Conservation (phyloP, 2,329 filamentous ascomycete species). For the Acephala macrosclerotiorum region DNA sequence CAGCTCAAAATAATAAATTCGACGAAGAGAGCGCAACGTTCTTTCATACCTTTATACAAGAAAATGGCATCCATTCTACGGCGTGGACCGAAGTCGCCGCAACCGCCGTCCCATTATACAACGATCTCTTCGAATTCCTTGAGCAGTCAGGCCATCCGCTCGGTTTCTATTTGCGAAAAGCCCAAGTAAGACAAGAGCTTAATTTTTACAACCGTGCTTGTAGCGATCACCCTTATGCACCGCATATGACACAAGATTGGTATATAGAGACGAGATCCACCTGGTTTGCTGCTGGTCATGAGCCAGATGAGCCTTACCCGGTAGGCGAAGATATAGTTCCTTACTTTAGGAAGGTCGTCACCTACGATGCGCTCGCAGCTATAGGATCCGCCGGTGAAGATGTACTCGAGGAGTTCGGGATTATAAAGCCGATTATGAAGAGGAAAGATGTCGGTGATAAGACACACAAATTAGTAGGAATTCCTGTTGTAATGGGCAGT, state of each 20-base stretch:
- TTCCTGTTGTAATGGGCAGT: slow-evolving; percentile 14
- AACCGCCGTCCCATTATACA: slow-evolving; percentile 31
- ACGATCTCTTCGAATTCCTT: slow-evolving; percentile 32
- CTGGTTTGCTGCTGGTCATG: slow-evolving; percentile 29
- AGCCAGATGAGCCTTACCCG: slow-evolving; percentile 28
- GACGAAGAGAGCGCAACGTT: slow-evolving; percentile 26
- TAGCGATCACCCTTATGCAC: slow-evolving; percentile 25
- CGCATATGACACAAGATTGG: slow-evolving; percentile 37
- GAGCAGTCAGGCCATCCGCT: slow-evolving; percentile 32
- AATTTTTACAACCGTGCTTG: slow-evolving; percentile 35
- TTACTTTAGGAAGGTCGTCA: slow-evolving; percentile 37
- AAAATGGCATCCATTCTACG: slow-evolving; percentile 33
- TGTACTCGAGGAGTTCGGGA: slow-evolving; percentile 30
- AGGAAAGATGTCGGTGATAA: slow-evolving; percentile 22
- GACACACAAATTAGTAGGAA: slow-evolving; percentile 23
- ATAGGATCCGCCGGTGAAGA: slow-evolving; percentile 37
- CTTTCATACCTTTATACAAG: slow-evolving; percentile 35
- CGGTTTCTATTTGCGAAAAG: slow-evolving; percentile 33
- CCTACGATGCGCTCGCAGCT: slow-evolving; percentile 42
- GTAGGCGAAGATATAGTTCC: slow-evolving; percentile 33
- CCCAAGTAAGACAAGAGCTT: slow-evolving; percentile 36
- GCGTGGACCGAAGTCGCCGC: slow-evolving; percentile 38
- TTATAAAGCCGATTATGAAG: slow-evolving; percentile 23
- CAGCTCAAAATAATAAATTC: slow-evolving; percentile 39
- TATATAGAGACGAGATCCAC: slow-evolving; percentile 34